Evolutionary conservation across 2,329 filamentous ascomycete species (phyloP).

Genomic region (Tolypocladium tropicale): DNA sequence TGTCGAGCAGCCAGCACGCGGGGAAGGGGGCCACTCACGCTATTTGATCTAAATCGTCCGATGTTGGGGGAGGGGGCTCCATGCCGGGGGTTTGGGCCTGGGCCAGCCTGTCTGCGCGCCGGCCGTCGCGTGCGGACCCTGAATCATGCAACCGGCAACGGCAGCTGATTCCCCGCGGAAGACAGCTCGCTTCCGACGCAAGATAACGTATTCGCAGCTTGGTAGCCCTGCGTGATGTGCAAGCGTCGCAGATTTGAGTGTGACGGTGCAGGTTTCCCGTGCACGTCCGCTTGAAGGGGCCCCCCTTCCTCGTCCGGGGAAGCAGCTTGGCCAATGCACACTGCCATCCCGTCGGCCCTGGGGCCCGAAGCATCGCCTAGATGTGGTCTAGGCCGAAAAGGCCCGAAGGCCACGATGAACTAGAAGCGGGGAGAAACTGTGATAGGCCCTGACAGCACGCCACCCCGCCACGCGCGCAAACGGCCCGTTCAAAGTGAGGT

Average conservation of each 20-base stretch:
- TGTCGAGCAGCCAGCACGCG: not conserved
- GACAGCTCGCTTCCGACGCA: not conserved
- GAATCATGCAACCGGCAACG: not conserved
- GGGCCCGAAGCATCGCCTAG: not conserved
- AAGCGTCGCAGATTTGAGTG: not conserved
- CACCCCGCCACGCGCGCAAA: not conserved
- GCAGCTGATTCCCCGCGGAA: not conserved
- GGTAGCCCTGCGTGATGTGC: not conserved
- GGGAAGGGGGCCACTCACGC: not conserved
- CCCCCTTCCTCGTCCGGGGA: not conserved
- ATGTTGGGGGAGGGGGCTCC: not conserved
- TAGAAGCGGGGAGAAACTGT: not conserved
- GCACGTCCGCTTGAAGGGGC: not conserved
- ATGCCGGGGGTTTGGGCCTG: not conserved
- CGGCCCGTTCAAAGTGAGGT: not conserved
- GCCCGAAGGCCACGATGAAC: not conserved
- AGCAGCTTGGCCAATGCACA: not conserved
- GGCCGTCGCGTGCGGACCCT: not conserved
- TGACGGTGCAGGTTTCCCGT: not conserved
- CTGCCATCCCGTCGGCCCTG: not conserved
- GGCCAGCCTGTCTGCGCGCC: not conserved
- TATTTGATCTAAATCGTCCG: not conserved
- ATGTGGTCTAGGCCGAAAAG: not conserved
- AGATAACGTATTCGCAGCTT: not conserved
- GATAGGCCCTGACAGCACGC: not conserved